Evolutionary conservation across 495 filamentous ascomycete genomes (phyloP).

Genomic region (Penicillium ochrochloron): DNA sequence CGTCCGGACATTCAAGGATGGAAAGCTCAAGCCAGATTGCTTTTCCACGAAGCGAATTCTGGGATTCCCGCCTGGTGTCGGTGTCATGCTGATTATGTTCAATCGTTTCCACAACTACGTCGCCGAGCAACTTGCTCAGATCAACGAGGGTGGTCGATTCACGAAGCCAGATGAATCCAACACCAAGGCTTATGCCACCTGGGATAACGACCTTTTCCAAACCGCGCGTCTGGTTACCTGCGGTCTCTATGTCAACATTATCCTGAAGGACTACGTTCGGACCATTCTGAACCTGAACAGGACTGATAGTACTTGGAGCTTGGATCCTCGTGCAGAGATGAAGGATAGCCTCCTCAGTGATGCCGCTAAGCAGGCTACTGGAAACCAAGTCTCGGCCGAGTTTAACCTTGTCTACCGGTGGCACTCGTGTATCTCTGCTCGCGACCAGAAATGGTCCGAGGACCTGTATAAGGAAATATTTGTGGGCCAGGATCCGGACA

Average conservation of each 20-base stretch:
- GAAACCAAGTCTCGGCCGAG: slow-evolving; percentile 79
- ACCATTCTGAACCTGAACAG: slow-evolving; percentile 78
- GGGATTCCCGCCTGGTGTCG: slow-evolving; percentile 84
- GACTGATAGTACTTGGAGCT: slow-evolving; percentile 71
- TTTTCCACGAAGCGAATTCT: slow-evolving; percentile 78
- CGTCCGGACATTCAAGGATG: slow-evolving; percentile 79
- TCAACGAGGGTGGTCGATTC: slow-evolving; percentile 65
- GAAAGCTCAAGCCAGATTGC: slow-evolving; percentile 81
- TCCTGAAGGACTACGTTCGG: slow-evolving; percentile 80
- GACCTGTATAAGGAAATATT: slow-evolving; percentile 68
- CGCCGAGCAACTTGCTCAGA: slow-evolving; percentile 59
- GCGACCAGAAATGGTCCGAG: slow-evolving; percentile 77
- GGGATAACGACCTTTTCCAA: slow-evolving; percentile 79
- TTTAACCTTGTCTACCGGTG: slow-evolving; percentile 80
- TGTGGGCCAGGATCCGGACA: slow-evolving; percentile 49
- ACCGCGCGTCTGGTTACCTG: slow-evolving; percentile 73
- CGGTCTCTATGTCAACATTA: slow-evolving; percentile 78
- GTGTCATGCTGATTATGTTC: slow-evolving; percentile 73
- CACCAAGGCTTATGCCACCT: slow-evolving; percentile 60
- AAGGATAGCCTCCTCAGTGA: slow-evolving; percentile 41
- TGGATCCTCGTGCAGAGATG: slow-evolving; percentile 71
- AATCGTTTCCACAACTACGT: slow-evolving; percentile 80
- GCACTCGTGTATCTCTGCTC: slow-evolving; percentile 76
- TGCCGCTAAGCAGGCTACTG: slow-evolving; percentile 48
- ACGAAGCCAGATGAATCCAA: slow-evolving; percentile 53